phyloP scores from a whole-genome alignment of 1,139 yeast genomes.

The Saccharomyces hybrid region DNA sequence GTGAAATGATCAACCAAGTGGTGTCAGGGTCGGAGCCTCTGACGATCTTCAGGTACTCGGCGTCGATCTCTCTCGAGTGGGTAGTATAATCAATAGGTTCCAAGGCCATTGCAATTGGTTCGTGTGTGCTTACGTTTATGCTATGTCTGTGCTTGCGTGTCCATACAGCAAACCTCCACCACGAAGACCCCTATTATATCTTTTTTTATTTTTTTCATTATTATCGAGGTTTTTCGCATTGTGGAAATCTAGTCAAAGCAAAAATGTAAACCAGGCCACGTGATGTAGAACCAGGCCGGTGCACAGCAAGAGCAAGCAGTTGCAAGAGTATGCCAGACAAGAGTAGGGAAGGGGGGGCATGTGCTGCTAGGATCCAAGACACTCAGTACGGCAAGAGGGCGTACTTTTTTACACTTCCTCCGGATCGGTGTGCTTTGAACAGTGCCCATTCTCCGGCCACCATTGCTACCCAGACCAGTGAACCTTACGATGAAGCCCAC shows the following conservation, averaged over 20 bases:
- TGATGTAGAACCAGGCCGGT: not conserved
- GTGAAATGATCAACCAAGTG: slow-evolving; percentile 58
- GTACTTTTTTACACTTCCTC: too few relatives aligned
- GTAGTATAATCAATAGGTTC: slow-evolving; percentile 36
- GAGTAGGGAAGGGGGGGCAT: not conserved
- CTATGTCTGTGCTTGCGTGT: not conserved
- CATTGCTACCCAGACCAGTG: not conserved
- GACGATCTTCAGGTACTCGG: slow-evolving; percentile 55
- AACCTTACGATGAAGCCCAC: not conserved
- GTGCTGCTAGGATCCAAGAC: too few relatives aligned
- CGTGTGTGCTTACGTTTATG: not conserved
- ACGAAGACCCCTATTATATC: not conserved
- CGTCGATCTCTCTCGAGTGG: slow-evolving; percentile 53
- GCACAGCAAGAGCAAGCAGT: not conserved
- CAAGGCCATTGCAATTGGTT: slow-evolving; percentile 25
- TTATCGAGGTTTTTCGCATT: not conserved
- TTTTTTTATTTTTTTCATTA: not conserved
- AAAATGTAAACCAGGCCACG: not conserved
- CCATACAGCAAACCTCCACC: not conserved
- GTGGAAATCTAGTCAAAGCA: not conserved
- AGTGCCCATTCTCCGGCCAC: too few relatives aligned
- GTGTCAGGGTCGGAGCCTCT: slow-evolving; percentile 45
- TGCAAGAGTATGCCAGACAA: not conserved
- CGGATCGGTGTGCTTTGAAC: too few relatives aligned
- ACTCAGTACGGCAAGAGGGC: too few relatives aligned